phyloP scores from a whole-genome alignment of 148 eudicot genomes.

The Rhododendron ovatum region DNA sequence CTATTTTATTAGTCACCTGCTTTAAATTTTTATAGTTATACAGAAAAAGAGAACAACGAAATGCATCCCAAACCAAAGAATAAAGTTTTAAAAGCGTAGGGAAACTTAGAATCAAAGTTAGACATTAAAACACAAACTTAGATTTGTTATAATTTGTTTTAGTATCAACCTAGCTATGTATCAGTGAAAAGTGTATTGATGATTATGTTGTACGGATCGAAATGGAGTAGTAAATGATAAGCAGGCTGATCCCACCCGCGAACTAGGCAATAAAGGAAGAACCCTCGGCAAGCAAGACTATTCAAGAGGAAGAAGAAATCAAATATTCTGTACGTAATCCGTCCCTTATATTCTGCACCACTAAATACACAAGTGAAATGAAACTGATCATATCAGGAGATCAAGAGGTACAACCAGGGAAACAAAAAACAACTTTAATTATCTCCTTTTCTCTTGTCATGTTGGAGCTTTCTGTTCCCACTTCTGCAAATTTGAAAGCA shows the following conservation, averaged over 20 bases:
- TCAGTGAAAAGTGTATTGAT: not conserved
- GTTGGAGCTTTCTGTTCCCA: slow-evolving; percentile 25
- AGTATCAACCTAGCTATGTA: not conserved
- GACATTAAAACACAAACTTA: slow-evolving; percentile 1
- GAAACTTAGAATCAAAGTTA: slow-evolving; percentile 41
- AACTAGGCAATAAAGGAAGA: slow-evolving; percentile 12
- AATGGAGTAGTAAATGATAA: slow-evolving; percentile 4
- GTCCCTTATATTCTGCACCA: slow-evolving; percentile 10
- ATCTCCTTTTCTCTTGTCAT: slow-evolving; percentile 17
- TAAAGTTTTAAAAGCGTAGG: slow-evolving; percentile 11
- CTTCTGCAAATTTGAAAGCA: slow-evolving; percentile 16
- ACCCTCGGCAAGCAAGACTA: slow-evolving; percentile 16
- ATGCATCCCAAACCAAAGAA: slow-evolving; percentile 19
- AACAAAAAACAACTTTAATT: not conserved
- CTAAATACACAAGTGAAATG: not conserved
- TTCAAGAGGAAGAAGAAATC: slow-evolving; percentile 34
- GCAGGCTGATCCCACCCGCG: not conserved
- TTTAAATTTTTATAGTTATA: not conserved
- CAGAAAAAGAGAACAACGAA: not conserved
- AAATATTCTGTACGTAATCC: slow-evolving; percentile 28
- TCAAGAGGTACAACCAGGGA: slow-evolving; percentile 6
- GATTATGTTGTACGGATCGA: not conserved
- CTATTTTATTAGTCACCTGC: not conserved
- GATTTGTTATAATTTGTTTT: not conserved
- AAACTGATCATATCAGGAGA: not conserved